Conservation (phyloP, 306 rosid genomes). For the Prunus fruticosa region DNA sequence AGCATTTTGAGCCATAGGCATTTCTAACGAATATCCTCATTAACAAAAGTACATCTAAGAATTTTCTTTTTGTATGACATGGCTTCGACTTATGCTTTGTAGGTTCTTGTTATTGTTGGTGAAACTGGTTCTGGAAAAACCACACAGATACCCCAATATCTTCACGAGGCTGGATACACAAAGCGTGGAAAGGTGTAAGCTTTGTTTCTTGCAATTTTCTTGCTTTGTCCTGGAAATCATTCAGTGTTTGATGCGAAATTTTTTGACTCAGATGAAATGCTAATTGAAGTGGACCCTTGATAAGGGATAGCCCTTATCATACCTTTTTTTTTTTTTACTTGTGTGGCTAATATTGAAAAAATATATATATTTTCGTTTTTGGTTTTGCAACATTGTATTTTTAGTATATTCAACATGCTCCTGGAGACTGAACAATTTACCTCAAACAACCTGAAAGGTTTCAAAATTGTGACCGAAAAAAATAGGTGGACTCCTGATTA, state of each 20-base stretch:
- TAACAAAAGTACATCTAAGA: neutral
- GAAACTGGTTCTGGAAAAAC: conserved; percentile 99
- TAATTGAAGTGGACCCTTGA: neutral
- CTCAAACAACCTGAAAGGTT: neutral
- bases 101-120: conserved; percentile 95
- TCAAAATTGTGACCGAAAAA: neutral
- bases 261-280: neutral
- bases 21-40: neutral
- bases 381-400: neutral
- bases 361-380: neutral
- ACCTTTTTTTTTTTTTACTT: neutral
- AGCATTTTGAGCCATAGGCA: neutral
- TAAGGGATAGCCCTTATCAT: neutral
- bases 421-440: neutral
- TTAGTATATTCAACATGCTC: neutral
- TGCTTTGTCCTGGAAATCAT: conserved; percentile 9
- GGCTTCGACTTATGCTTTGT: conserved; percentile 18
- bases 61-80: neutral
- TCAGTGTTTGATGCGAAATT: neutral
- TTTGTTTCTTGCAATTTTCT: conserved; percentile 8
- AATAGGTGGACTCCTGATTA: neutral
- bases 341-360: neutral
- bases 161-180: conserved; percentile 95
- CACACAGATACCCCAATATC: conserved; percentile 96
- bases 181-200: conserved; percentile 72